phyloP scores from a whole-genome alignment of 257 asterid genomes.

The Solanum boliviense region DNA sequence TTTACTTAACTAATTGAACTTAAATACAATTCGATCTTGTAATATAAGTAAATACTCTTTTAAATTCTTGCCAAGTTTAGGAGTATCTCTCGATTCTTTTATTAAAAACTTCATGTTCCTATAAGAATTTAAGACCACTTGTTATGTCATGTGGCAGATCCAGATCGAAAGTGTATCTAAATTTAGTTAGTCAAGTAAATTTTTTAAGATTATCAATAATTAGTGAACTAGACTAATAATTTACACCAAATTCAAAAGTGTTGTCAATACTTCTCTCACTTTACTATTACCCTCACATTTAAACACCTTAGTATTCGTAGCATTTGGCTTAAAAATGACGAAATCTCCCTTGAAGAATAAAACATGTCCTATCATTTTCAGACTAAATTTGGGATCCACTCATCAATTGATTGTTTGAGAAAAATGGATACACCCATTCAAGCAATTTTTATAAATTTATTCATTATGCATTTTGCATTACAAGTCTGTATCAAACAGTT shows the following conservation, averaged over 20 bases:
- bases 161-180: not conserved
- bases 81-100: too few relatives aligned
- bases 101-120: too few relatives aligned
- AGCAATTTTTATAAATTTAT: not conserved
- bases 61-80: too few relatives aligned
- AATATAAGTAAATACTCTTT: too few relatives aligned
- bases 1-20: too few relatives aligned
- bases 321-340: not conserved
- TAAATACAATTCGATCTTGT: too few relatives aligned
- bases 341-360: not conserved
- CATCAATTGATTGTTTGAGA: not conserved
- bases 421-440: not conserved
- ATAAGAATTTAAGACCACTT: not conserved
- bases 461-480: not conserved
- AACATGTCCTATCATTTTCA: not conserved
- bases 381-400: not conserved
- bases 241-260: not conserved
- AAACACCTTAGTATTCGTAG: not conserved
- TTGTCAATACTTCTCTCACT: not conserved
- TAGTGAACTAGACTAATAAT: too few relatives aligned
- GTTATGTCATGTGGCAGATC: not conserved
- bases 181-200: too few relatives aligned
- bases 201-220: too few relatives aligned
- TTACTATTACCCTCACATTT: not conserved
- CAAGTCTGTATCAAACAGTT: slow-evolving; percentile 2